Percentiles rank a stretch among this genome's conserved stretches.
Conservation (phyloP, 2,329 filamentous ascomycete species). For the Microcyclospora pomicola region DNA sequence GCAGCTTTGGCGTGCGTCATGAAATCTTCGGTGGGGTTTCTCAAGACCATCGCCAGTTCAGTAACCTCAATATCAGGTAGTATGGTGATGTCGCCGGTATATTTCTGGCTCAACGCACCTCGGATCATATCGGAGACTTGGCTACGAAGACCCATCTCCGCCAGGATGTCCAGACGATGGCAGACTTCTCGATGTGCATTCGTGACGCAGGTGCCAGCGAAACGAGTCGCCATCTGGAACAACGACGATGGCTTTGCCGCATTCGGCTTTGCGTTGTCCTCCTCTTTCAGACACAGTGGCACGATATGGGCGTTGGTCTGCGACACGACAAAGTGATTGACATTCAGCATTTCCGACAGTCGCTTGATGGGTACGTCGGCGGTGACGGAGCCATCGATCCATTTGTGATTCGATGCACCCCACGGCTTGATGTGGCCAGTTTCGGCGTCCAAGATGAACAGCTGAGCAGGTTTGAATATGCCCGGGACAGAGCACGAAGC, state of each 20-base stretch:
- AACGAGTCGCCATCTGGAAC: constrained; percentile 45
- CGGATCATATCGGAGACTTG: constrained; percentile 56
- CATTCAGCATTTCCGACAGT: constrained; percentile 89
- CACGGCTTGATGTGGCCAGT: constrained; percentile 63
- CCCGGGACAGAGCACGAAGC: constrained; percentile 87
- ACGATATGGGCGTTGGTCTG: constrained; percentile 91
- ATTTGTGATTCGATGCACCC: constrained; percentile 73
- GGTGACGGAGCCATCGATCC: constrained; percentile 91
- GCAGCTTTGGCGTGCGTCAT: constrained; percentile 65
- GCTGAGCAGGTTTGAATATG: constrained; percentile 63
- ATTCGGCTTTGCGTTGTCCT: constrained; percentile 31
- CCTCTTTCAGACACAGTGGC: constrained; percentile 67
- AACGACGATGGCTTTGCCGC: constrained; percentile 41
- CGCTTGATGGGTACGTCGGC: constrained; percentile 86
- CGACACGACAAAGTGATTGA: constrained; percentile 95
- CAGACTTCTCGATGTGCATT: constrained; percentile 68
- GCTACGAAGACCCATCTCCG: constrained; percentile 62
- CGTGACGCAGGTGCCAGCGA: too few relatives aligned
- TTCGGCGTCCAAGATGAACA: constrained; percentile 72
- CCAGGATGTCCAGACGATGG: constrained; percentile 65
- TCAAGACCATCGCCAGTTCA: constrained; percentile 63
- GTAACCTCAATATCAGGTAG: constrained; percentile 63
- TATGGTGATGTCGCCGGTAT: constrained; percentile 91
- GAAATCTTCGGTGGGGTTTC: constrained; percentile 74
- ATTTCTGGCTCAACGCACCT: constrained; percentile 77